Evolutionary conservation across 73 alveolate genomes (phyloP).

Genomic region (Paraurostyla sp.): DNA sequence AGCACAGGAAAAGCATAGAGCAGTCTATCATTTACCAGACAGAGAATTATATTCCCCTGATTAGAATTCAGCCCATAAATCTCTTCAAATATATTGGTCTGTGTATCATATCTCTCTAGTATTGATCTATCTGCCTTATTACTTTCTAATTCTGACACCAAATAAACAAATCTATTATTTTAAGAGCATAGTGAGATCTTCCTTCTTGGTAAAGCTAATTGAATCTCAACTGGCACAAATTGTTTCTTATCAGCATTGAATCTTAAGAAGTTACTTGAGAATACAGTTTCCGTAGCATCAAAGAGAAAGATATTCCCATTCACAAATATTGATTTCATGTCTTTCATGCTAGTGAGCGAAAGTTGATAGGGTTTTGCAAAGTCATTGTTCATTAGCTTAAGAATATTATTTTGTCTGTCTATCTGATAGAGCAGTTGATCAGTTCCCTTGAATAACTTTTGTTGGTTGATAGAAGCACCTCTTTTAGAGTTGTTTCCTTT

Average conservation of each 20-base stretch:
- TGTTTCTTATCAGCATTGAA: background rate
- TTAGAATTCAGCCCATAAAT: slow-evolving; percentile 30
- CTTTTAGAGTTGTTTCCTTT: background rate
- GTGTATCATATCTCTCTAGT: slow-evolving; percentile 25
- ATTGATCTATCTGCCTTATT: slow-evolving; percentile 31
- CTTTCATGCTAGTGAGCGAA: background rate
- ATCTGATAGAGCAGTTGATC: background rate
- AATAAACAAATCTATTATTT: background rate
- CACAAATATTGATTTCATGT: background rate
- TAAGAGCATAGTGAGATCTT: background rate
- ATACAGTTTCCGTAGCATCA: background rate
- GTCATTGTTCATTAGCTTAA: background rate
- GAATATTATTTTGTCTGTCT: background rate
- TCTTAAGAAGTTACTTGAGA: background rate
- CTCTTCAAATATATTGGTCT: slow-evolving; percentile 26
- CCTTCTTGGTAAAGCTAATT: slow-evolving; percentile 28
- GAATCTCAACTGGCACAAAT: background rate
- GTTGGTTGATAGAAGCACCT: background rate
- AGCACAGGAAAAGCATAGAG: slow-evolving; percentile 30
- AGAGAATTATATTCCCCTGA: background rate
- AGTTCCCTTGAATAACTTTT: slow-evolving; percentile 22
- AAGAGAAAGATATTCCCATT: slow-evolving; percentile 6
- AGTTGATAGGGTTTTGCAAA: background rate
- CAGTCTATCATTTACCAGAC: slow-evolving; percentile 29
- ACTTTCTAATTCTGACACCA: background rate